Base-by-base conservation (phyloP, 148 eudicot genomes). In the Nyssa sinensis region DNA sequence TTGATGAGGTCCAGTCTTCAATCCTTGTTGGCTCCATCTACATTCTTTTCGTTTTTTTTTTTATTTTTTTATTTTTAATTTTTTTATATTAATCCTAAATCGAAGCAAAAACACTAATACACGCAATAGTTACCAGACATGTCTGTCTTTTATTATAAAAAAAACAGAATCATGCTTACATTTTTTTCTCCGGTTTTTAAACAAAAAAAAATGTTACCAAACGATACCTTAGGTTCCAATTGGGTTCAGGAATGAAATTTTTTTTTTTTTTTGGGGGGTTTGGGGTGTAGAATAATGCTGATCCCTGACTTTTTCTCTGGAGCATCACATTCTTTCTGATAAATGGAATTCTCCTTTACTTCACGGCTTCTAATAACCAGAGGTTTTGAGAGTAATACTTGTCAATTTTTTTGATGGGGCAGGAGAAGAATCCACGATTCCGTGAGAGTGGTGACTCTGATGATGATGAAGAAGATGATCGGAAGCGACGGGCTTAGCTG, bases 401-500 rank as follows among this genome's bases (percentile, higher is more conserved):
- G 16, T 13, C 51, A 3, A 44, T 71, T 76, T 32, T 44, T 70
- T 35, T 73, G 49, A 72, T 77, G 39, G 9, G 69, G 66, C 97
- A 94, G 98, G 98, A 91, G 81, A 94, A 91, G 83, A 94, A 94
- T 78, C 97, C 98, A 34, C 88, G 97, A 27, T 94, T 91, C 64
- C 91, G 98, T 67, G 97, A 94, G 81, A 88, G 91, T 74, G 98
- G 98, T 2, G 98, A 94, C 75, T 94, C 98, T 16, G 95, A 94
- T 72, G 97, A 91, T 0, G 98, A 92, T 0, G 98, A 93, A 57
- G 98, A 91, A 19, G 95, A 87, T 70, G 92, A 84, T 73, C 77
- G 80, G 39, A 93, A 91, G 82, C 83, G 79, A 69, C 81, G 80
- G 41, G 64, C 80, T 29, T 91, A 84, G 78, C 49, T 73, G 58